Percentiles rank a stretch among this genome's conserved stretches.
Conservation (phyloP, 2,329 filamentous ascomycete species). For the Elsinoe necatrix region DNA sequence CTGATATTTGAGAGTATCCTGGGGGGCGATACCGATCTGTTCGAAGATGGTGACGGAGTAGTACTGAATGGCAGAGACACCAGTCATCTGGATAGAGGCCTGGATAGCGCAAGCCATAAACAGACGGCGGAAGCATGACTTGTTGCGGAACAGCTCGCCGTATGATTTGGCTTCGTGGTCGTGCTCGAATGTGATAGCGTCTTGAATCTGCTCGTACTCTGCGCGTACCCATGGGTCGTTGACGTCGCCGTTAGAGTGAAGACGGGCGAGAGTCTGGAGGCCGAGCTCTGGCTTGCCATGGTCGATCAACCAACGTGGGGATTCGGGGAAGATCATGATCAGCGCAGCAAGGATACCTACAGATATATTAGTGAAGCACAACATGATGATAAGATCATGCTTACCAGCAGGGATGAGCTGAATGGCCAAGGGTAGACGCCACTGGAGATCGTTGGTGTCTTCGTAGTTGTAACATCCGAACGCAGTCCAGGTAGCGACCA, state of each 20-base stretch:
- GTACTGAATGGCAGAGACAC: slow-evolving; percentile 53
- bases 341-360: slow-evolving; percentile 50
- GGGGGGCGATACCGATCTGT: slow-evolving; percentile 58
- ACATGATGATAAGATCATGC: background rate
- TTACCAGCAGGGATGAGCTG: slow-evolving; percentile 56
- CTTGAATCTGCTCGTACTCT: slow-evolving; percentile 64
- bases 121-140: slow-evolving; percentile 60
- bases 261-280: slow-evolving; percentile 55
- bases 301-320: slow-evolving; percentile 61
- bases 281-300: slow-evolving; percentile 58
- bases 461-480: slow-evolving; percentile 52
- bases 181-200: slow-evolving; percentile 56
- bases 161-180: slow-evolving; percentile 64
- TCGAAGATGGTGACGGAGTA: slow-evolving; percentile 37
- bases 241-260: slow-evolving; percentile 61
- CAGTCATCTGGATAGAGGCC: slow-evolving; percentile 67
- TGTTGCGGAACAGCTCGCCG: slow-evolving; percentile 56
- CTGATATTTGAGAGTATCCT: slow-evolving; percentile 64
- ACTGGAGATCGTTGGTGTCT: slow-evolving; percentile 43
- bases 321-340: slow-evolving; percentile 65
- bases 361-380: background rate
- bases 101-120: slow-evolving; percentile 63
- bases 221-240: slow-evolving; percentile 62
- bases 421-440: slow-evolving; percentile 59
- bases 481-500: slow-evolving; percentile 64